Evolutionary conservation across 805 yeast genomes (phyloP).

Genomic region (Cyberlindnera galapagoensis): DNA sequence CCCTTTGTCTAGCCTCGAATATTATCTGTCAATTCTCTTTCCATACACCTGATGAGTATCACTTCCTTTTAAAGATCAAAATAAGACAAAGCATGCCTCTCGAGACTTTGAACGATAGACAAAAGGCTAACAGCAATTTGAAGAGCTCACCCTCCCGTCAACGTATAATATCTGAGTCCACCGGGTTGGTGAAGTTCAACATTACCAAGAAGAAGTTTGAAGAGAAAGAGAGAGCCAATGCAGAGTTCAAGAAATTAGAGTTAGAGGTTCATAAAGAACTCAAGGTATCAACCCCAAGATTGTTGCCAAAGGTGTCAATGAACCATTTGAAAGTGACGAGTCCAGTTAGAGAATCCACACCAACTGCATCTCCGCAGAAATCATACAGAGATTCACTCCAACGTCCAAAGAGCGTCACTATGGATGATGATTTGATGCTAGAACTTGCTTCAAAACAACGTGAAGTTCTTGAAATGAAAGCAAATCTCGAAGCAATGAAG

Average conservation of each 20-base stretch:
- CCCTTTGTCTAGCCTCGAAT: no score
- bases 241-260: constrained; percentile 14
- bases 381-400: background rate
- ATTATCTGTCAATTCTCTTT: no score
- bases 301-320: constrained; percentile 3
- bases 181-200: constrained; percentile 43
- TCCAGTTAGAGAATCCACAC: background rate
- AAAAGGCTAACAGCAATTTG: no score
- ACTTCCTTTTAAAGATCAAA: no score
- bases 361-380: background rate
- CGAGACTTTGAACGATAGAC: no score
- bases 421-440: constrained; percentile 25
- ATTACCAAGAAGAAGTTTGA: constrained; percentile 13
- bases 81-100: no score
- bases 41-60: no score
- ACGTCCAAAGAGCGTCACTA: background rate
- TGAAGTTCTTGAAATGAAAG: constrained; percentile 41
- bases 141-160: constrained; percentile 19
- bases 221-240: constrained; percentile 10
- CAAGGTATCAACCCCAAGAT: background rate
- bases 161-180: constrained; percentile 41
- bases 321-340: background rate
- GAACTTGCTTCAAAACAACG: constrained; percentile 47
- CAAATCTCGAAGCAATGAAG: constrained; percentile 29
- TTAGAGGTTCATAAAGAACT: constrained; percentile 1